Conservation (phyloP, 1,139 yeast species). For the Geotrichum macrosporum region DNA sequence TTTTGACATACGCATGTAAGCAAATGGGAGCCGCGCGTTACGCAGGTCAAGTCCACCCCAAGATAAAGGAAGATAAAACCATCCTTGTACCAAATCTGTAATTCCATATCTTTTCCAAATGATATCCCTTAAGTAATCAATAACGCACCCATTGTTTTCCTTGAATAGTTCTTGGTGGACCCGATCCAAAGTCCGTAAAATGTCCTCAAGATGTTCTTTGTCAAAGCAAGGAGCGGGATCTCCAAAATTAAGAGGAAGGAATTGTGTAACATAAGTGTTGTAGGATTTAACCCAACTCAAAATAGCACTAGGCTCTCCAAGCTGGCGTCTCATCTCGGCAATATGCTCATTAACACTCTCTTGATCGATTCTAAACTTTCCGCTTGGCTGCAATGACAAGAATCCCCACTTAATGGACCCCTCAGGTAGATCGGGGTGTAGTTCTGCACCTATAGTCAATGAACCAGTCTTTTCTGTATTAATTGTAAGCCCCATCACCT, state of each 20-base stretch:
- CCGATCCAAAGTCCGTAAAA: slow-evolving; percentile 19
- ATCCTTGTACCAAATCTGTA: slow-evolving; percentile 19
- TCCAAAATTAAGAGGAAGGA: slow-evolving; percentile 23
- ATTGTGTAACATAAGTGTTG: slow-evolving; percentile 23
- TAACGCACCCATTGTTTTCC: slow-evolving; percentile 11
- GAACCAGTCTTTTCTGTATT: slow-evolving; percentile 27
- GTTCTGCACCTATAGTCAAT: slow-evolving; percentile 11
- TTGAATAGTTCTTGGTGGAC: slow-evolving; percentile 22
- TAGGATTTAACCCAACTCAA: slow-evolving; percentile 23
- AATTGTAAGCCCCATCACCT: slow-evolving; percentile 23
- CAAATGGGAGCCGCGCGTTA: slow-evolving; percentile 20
- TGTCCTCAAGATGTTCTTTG: slow-evolving; percentile 22
- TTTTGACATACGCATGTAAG: slow-evolving; percentile 1
- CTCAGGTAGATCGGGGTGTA: slow-evolving; percentile 17
- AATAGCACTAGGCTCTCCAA: slow-evolving; percentile 17
- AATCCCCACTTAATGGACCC: slow-evolving; percentile 25
- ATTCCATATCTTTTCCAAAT: slow-evolving; percentile 14
- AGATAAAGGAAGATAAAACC: slow-evolving; percentile 23
- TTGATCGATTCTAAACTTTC: slow-evolving; percentile 22
- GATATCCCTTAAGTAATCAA: slow-evolving; percentile 3
- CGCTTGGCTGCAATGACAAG: slow-evolving; percentile 16
- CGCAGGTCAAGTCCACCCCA: slow-evolving; percentile 24
- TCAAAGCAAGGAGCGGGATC: slow-evolving; percentile 21
- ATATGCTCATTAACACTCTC: slow-evolving; percentile 21
- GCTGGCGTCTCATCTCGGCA: slow-evolving; percentile 22